Percentiles rank a stretch among this genome's conserved stretches.
Conservation (phyloP, 140 eudicot species). For the Erigeron philadelphicus region DNA sequence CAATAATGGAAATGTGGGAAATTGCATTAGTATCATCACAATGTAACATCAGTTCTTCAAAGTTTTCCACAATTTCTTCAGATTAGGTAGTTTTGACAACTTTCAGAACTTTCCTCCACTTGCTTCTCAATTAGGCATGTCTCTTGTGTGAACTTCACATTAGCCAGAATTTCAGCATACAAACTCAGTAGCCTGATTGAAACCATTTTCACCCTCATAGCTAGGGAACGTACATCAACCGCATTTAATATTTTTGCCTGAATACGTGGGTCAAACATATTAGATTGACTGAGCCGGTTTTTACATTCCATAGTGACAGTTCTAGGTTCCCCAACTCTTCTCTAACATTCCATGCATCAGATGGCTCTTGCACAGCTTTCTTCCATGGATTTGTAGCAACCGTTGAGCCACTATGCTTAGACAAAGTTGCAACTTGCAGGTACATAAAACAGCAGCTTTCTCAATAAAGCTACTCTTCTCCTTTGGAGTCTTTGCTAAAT, state of each 20-base stretch:
- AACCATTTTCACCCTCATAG: constrained; percentile 54
- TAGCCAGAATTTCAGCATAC: constrained; percentile 42
- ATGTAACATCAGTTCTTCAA: too few relatives aligned
- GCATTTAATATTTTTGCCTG: constrained; percentile 49
- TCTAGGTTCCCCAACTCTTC: constrained; percentile 44
- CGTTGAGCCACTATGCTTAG: constrained; percentile 2
- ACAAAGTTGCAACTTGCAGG: too few relatives aligned
- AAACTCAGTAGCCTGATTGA: constrained; percentile 52
- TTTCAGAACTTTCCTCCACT: constrained; percentile 30
- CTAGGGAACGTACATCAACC: constrained; percentile 48
- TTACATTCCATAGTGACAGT: constrained; percentile 35
- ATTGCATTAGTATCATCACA: too few relatives aligned
- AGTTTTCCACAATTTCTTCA: too few relatives aligned
- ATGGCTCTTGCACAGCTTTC: constrained; percentile 57
- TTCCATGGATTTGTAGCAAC: constrained; percentile 51
- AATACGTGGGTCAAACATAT: constrained; percentile 51
- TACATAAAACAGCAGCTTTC: constrained; percentile 12
- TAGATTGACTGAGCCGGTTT: constrained; percentile 50
- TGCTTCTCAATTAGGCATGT: constrained; percentile 46
- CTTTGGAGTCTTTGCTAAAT: constrained; percentile 75
- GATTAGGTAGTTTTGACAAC: too few relatives aligned
- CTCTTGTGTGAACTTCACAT: constrained; percentile 53
- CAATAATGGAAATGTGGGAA: too few relatives aligned
- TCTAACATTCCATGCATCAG: constrained; percentile 52
- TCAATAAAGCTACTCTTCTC: constrained; percentile 10